A percentile compares a stretch with the other conserved stretches of the same genome.
Conservation (phyloP, 768 basidiomycete species). For the Imleria badia region DNA sequence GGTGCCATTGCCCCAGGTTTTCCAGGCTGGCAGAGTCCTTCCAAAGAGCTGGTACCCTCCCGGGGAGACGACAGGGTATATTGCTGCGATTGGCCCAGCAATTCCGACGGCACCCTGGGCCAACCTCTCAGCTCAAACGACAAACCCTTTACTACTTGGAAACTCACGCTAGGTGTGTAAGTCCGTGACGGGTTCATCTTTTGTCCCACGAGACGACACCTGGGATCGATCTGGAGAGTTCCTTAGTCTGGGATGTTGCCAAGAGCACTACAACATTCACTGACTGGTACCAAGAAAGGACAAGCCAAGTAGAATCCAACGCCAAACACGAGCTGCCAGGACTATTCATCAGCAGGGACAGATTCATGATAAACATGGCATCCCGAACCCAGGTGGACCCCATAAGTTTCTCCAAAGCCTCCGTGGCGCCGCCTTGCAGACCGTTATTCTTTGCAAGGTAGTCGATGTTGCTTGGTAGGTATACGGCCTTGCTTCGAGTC, state of each 20-base stretch:
- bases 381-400: slow-evolving; percentile 48
- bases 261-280: slow-evolving; percentile 30
- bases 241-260: not conserved
- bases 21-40: slow-evolving; percentile 64
- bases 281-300: slow-evolving; percentile 54
- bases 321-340: slow-evolving; percentile 54
- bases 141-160: not conserved
- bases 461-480: slow-evolving; percentile 67
- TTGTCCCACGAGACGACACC: slow-evolving; percentile 59
- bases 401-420: slow-evolving; percentile 46
- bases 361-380: not conserved
- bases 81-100: slow-evolving; percentile 64
- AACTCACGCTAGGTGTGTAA: slow-evolving; percentile 56
- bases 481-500: slow-evolving; percentile 56
- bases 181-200: slow-evolving; percentile 77
- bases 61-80: slow-evolving; percentile 62
- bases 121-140: not conserved
- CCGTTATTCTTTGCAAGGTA: slow-evolving; percentile 67
- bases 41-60: slow-evolving; percentile 69
- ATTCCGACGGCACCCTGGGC: slow-evolving; percentile 66
- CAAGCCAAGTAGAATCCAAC: slow-evolving; percentile 67
- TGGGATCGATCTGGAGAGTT: slow-evolving; percentile 48
- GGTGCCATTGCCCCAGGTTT: slow-evolving; percentile 55
- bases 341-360: not conserved
- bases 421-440: slow-evolving; percentile 40